These are phyloP conservation scores for Lecanoromycetidae sp. DNA, from an alignment of 2,329 filamentous ascomycete genomes.

Conservation along the genomic window DNA sequence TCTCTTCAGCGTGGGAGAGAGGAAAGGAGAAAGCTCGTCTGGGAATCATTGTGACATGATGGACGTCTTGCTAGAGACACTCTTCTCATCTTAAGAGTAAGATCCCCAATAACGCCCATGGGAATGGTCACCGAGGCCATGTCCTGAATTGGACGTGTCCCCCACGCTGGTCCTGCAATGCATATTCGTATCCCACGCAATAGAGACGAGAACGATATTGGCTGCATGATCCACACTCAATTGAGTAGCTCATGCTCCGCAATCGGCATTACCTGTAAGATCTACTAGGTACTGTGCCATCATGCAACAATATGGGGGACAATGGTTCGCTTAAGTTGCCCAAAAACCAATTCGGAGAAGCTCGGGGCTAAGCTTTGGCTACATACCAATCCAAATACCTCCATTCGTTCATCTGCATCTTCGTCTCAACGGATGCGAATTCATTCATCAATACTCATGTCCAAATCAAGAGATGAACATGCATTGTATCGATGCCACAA, in stretches of 20 bases:
- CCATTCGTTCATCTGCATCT: too few relatives aligned
- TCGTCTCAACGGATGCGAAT: too few relatives aligned
- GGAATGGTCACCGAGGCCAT: background rate
- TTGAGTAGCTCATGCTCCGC: background rate
- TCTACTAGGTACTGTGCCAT: too few relatives aligned
- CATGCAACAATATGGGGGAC: too few relatives aligned
- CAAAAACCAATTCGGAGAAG: too few relatives aligned
- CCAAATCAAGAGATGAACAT: too few relatives aligned
- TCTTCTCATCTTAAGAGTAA: background rate
- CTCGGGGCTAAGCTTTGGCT: too few relatives aligned
- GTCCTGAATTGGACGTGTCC: background rate
- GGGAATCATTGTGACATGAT: slow-evolving; percentile 2
- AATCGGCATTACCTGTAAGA: too few relatives aligned
- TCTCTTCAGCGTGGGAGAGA: slow-evolving; percentile 11
- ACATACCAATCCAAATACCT: too few relatives aligned
- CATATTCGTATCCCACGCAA: background rate
- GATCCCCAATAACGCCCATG: background rate
- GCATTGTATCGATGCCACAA: too few relatives aligned
- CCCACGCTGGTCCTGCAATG: background rate
- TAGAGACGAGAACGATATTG: background rate
- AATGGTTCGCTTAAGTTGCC: too few relatives aligned
- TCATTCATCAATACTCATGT: too few relatives aligned
- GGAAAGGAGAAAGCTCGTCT: slow-evolving; percentile 10
- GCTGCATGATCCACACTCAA: background rate
- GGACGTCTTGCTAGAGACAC: background rate